Evolutionary conservation across 768 basidiomycete species (phyloP), one percentile per base, ranked within the genome.

Genomic region (Agrocybe praecox): DNA sequence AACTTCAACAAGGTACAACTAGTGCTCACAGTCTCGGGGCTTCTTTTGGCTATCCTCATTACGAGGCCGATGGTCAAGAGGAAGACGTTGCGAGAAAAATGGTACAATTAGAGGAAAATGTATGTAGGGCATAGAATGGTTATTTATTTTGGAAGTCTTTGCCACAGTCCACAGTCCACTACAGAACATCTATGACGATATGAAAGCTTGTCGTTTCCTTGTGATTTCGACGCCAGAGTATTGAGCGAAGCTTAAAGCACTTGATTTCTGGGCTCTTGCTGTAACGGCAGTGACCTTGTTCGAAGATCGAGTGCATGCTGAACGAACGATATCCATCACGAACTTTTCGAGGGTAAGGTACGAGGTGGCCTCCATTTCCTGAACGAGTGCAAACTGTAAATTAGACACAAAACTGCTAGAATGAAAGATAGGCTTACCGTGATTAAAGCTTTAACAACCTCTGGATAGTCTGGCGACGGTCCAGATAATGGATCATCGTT

Each of bases 1-100:
- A 87, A 79, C 65, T 98, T 98, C 72, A 98, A 98, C 77, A 97
- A 98, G 76, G 79, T 76, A 1, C 96, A 98, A 71, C 78, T 98
- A 21, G 84, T 96, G 60, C 72, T 94, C 24, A 98, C 94, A 1
- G 85, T 96, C 32, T 70, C 75, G 0, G 93, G 83, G 0, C 69
- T 98, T 56, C 80, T 76, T 2, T 64, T 83, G 6, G 96, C 88
- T n/a, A 92, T 97, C 59, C 69, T 85, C n/a, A 69, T 95, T 34
- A 87, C 87, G 19, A 86, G 83, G 68, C 94, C 94, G 29, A 91
- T 96, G 76, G 93, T 96, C 21, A 72, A 71, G 62, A 73, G 80
- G 67, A 93, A 90, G 69, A 74, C 71, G 60, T 69, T 92, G 63
- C 78, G 81, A 57, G 88, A 89, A 66, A 80, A 77, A 62, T 94